phyloP scores from a whole-genome alignment of 345 rosid species.

The Heritiera littoralis region DNA sequence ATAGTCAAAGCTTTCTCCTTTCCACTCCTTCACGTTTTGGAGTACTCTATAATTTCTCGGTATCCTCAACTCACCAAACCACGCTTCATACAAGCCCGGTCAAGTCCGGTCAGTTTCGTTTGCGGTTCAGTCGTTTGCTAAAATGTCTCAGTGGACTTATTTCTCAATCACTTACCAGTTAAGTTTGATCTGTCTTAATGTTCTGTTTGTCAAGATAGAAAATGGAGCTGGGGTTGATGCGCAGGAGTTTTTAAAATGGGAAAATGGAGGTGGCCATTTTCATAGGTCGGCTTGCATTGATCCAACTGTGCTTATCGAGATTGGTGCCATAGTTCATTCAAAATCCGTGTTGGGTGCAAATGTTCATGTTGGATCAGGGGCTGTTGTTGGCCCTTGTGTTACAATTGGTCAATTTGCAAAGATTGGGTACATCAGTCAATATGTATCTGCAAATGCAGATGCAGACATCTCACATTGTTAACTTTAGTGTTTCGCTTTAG shows the following conservation, averaged over 20 bases:
- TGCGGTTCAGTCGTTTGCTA: constrained; percentile 6
- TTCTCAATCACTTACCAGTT: not conserved
- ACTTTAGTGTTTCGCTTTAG: not conserved
- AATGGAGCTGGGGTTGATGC: constrained; percentile 23
- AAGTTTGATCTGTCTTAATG: not conserved
- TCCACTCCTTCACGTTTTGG: too few species aligned
- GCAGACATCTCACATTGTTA: not conserved
- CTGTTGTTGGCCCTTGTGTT: constrained; percentile 69
- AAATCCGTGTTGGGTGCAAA: constrained; percentile 53
- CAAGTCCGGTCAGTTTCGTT: not conserved
- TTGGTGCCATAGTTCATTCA: constrained; percentile 64
- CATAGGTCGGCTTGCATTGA: constrained; percentile 62
- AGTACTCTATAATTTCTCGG: too few species aligned
- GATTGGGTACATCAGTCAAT: constrained; percentile 45
- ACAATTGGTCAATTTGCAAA: constrained; percentile 52
- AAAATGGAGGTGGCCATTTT: constrained; percentile 65
- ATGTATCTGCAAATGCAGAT: not conserved
- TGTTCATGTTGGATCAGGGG: constrained; percentile 66
- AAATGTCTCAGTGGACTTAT: constrained; percentile 14
- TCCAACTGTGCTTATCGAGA: constrained; percentile 53
- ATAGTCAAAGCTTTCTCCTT: too few species aligned
- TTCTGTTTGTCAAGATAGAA: constrained; percentile 34
- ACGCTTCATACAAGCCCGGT: not conserved
- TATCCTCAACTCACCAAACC: too few species aligned
- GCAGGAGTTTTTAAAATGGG: constrained; percentile 48